Evolutionary conservation across 306 rosid species (phyloP), one percentile per base, ranked within the genome.

Genomic region (Prunus dulcis): DNA sequence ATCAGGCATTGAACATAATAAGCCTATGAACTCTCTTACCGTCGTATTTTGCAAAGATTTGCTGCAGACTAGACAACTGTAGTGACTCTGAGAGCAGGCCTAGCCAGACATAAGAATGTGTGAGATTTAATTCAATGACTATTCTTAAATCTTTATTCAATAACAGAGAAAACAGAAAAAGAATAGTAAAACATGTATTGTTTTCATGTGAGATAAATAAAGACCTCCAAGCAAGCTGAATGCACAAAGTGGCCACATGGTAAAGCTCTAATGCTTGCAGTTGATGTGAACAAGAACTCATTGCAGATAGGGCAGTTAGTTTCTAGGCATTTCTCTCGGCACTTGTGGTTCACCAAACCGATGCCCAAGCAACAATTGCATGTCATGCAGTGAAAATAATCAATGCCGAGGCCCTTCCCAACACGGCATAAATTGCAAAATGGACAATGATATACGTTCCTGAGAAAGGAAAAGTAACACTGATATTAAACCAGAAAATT

Each of bases 181-280:
- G 45, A 11, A 34, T 10, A 34, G n/a, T 53, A 32, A n/a, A 67
- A 38, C 43, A 69, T 66, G 22, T 41, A 55, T 17, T n/a, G 27
- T 67, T 9, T 22, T 23, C 22, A 20, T 72, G 56, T 19, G 71
- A 61, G 65, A 22, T 68, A 74, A 65, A 79, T 64, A 72, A 50
- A 78, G 51, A 91, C 98, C 97, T 89, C 86, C 80, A 90, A 85
- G 85, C 98, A 92, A 85, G 91, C 89, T 45, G 92, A 87, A 87
- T 95, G 98, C 91, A 89, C 88, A 82, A 80, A 90, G 84, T 95
- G 97, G 69, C 97, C 98, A 84, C 98, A 95, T 20, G 97, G 93
- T 76, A 95, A 88, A 76, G 91, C 89, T 84, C 91, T 87, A 76
- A 95, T 93, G 5, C 89, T 88, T 77, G 95, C 89, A 81, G 89